A percentile compares a stretch with the other conserved stretches of the same genome.
Conservation (phyloP, 805 yeast species). For the Hanseniaspora hatyaiensis region DNA sequence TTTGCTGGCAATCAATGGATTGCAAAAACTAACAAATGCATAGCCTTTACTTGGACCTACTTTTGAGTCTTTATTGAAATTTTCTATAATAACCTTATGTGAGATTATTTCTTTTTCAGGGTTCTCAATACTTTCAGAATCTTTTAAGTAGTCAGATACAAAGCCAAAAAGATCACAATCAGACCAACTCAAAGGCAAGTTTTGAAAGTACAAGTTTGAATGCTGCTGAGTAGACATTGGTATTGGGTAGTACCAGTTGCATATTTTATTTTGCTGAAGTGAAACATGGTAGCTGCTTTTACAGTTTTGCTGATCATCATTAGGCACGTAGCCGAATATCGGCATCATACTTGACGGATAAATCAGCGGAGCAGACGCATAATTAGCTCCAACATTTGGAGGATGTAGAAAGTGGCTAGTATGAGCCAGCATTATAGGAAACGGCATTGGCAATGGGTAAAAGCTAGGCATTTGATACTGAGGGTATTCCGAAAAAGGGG, state of each 20-base stretch:
- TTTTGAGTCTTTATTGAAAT: background rate
- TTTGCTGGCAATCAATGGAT: constrained; percentile 12
- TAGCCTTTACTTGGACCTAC: constrained; percentile 10
- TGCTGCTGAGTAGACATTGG: constrained; percentile 11
- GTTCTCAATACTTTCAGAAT: background rate
- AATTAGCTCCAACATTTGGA: too few species aligned
- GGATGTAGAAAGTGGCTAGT: background rate
- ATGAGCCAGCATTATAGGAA: too few species aligned
- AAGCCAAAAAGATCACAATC: constrained; percentile 4
- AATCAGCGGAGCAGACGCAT: too few species aligned
- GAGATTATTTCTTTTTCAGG: constrained; percentile 6
- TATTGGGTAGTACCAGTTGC: constrained; percentile 9
- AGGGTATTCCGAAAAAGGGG: too few species aligned
- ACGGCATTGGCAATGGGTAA: background rate
- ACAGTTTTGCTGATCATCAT: background rate
- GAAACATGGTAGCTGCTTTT: background rate
- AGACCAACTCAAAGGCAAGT: constrained; percentile 7
- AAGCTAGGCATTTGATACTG: background rate
- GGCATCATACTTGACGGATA: background rate
- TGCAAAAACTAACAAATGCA: constrained; percentile 10
- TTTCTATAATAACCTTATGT: constrained; percentile 7
- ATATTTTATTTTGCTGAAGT: background rate
- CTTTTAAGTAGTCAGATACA: background rate
- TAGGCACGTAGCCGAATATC: background rate
- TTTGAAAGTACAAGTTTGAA: constrained; percentile 11